Conservation (phyloP, 208 protist species). For the Trypanosoma theileri region DNA sequence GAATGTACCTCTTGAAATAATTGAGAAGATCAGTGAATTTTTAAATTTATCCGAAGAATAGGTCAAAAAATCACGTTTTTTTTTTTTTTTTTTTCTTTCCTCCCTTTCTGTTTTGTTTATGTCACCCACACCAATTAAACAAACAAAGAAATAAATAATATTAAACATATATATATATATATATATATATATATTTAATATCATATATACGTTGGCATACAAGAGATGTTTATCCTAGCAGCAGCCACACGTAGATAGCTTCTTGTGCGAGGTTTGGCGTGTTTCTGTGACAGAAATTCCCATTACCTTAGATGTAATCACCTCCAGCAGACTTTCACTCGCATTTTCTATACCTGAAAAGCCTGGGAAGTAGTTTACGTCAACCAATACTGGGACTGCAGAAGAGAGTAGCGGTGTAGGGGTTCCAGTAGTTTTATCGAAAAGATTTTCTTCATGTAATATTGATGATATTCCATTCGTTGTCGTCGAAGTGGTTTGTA, state of each 20-base stretch:
- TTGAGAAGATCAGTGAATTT: too few relatives aligned
- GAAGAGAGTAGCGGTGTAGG: conserved; percentile 53
- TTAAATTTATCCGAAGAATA: too few relatives aligned
- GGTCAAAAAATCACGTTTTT: too few relatives aligned
- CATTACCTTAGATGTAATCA: conserved; percentile 31
- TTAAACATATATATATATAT: too few relatives aligned
- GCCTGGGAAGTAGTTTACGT: conserved; percentile 89
- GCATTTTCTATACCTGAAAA: conserved; percentile 61
- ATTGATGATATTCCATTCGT: background rate
- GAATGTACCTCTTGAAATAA: too few relatives aligned
- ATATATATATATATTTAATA: too few relatives aligned
- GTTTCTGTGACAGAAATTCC: background rate
- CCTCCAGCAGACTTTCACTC: conserved; percentile 45
- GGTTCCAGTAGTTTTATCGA: conserved; percentile 56
- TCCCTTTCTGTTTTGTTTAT: too few relatives aligned
- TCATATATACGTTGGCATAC: too few relatives aligned
- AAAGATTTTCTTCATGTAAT: conserved; percentile 27
- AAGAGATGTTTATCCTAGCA: background rate
- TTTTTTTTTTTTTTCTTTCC: too few relatives aligned
- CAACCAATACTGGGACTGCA: conserved; percentile 64
- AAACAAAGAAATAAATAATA: too few relatives aligned
- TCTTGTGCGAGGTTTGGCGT: background rate
- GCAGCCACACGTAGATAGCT: background rate
- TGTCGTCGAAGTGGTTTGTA: background rate
- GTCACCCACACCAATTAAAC: too few relatives aligned